Base-by-base conservation (phyloP, 306 rosid species). In the Vicia faba region DNA sequence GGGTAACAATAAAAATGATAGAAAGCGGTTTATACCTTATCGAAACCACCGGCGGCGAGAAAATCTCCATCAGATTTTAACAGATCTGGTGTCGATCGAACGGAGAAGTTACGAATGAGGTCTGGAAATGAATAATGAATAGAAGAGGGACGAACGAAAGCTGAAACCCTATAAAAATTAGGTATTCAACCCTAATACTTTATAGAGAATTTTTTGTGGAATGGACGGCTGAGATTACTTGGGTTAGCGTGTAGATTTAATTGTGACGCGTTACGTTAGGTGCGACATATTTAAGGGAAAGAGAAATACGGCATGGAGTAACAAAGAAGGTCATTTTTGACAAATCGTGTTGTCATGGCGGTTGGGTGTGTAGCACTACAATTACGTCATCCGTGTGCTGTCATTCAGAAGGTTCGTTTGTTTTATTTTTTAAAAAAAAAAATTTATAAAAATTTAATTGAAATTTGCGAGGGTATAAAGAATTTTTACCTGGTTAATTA, bases 181-280 rank as follows among this genome's bases (percentile, higher is more conserved):
- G 6, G 51, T 5, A 28, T 83, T 68, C 49, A 71, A 13, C 3
- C 15, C 16, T 38, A 5, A 5, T 3, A 0, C 39, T 78, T 61
- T 81, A 78, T 74, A 67, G 7, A 15, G 29, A 68, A 20, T 3
- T 64, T 64, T 54, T 28, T 5, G 64, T 11, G 0, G 11, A 35
- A 74, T 11, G 72, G 45, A 82, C 75, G 86, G 83, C 4, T 44
- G 61, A 65, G 80, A 81, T 81, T 62, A n/a, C 4, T 65, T 69
- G 10, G 11, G 2, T 64, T 26, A 53, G 59, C 74, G 75, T 77
- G 25, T 4, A 5, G 72, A 81, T 73, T 50, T 0, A 33, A 33
- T 2, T 1, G 18, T 46, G 59, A 70, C 82, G 85, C 60, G 85
- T 58, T 4, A 13, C 3, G 39, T 11, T 56, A 19, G 56, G 46